Percentiles rank a stretch among this genome's conserved stretches.
phyloP scores from a whole-genome alignment of 495 filamentous ascomycete species.

The Usnea hakonensis region DNA sequence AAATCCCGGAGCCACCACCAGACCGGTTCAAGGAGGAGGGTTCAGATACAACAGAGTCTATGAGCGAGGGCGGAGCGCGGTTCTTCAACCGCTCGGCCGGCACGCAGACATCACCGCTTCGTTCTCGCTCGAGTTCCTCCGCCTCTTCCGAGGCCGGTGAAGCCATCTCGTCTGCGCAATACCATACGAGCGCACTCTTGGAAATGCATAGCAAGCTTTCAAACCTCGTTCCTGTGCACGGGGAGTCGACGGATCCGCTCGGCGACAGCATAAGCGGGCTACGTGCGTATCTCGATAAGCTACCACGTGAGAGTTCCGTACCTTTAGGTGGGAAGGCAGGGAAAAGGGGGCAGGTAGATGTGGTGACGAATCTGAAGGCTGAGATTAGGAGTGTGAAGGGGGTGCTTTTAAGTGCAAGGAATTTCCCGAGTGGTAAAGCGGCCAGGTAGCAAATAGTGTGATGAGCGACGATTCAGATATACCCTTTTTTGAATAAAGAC shows the following conservation, averaged over 20 bases:
- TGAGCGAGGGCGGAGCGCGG: constrained; percentile 66
- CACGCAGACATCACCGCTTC: constrained; percentile 66
- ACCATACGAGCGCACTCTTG: constrained; percentile 6
- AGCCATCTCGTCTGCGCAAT: neutral
- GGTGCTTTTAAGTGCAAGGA: constrained; percentile 71
- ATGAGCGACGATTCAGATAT: neutral
- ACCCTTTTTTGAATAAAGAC: neutral
- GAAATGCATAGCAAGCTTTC: constrained; percentile 8
- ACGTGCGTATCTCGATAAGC: constrained; percentile 43
- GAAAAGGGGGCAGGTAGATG: constrained; percentile 59
- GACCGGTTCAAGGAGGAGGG: constrained; percentile 28
- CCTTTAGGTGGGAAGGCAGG: constrained; percentile 35
- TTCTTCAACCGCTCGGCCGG: constrained; percentile 87
- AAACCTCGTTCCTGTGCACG: constrained; percentile 5
- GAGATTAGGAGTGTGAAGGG: constrained; percentile 94
- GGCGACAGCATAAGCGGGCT: constrained; percentile 38
- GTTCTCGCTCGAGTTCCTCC: constrained; percentile 31
- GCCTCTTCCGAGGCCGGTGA: constrained; percentile 12
- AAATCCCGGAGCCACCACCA: constrained; percentile 37
- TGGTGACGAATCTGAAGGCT: constrained; percentile 65
- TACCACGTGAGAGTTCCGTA: constrained; percentile 29
- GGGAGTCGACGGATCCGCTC: constrained; percentile 32
- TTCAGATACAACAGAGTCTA: constrained; percentile 35
- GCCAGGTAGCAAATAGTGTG: neutral
- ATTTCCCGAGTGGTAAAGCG: constrained; percentile 39